These are phyloP conservation scores for Chamaenerion angustifolium DNA, from an alignment of 345 rosid species.

Conservation along the genomic window DNA sequence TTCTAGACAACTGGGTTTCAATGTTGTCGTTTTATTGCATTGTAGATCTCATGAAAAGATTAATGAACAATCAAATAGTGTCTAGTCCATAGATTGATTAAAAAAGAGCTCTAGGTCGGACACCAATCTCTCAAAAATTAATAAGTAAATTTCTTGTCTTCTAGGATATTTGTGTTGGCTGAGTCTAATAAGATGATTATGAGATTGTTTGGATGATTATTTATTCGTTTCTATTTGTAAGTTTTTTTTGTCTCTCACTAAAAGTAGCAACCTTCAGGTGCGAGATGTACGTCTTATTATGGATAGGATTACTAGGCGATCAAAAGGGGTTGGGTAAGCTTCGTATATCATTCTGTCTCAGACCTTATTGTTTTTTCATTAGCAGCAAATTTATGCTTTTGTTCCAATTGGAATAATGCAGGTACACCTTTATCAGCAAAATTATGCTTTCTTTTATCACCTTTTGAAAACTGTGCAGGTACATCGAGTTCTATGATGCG, in stretches of 20 bases:
- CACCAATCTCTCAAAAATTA: no score
- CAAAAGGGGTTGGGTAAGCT: constrained; percentile 88
- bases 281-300: constrained; percentile 93
- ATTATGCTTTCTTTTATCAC: no score
- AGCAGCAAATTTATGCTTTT: no score
- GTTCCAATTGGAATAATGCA: no score
- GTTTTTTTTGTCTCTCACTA: neutral
- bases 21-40: neutral
- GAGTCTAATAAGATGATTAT: no score
- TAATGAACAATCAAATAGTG: neutral
- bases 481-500: constrained; percentile 86
- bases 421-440: no score
- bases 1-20: neutral
- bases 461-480: constrained; percentile 29
- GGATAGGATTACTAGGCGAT: constrained; percentile 96
- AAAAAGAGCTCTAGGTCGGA: neutral
- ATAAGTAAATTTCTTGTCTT: no score
- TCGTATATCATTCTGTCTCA: neutral
- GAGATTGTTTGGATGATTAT: neutral
- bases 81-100: neutral
- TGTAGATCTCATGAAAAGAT: neutral
- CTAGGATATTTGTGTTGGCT: no score
- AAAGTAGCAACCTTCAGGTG: constrained; percentile 39
- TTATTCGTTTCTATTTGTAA: neutral
- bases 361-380: no score